Evolutionary conservation across 2,329 filamentous ascomycete genomes (phyloP).

Genomic region (Coniochaeta sp.): DNA sequence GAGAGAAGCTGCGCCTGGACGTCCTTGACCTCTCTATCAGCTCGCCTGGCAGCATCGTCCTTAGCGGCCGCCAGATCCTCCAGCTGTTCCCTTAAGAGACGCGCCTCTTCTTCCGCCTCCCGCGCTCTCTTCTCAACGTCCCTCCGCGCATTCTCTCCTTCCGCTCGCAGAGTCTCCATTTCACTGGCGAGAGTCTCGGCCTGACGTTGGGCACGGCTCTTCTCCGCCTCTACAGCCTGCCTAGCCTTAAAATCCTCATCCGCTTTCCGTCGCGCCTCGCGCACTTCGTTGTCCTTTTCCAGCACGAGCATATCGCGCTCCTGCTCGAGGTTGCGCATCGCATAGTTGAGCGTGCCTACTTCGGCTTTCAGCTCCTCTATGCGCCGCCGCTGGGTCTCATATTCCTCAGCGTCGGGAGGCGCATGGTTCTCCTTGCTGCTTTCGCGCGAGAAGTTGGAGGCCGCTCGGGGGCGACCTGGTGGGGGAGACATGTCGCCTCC

Average conservation of each 20-base stretch:
- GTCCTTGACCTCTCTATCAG: slow-evolving; percentile 47
- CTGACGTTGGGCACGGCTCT: slow-evolving; percentile 40
- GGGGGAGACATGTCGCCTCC: slow-evolving; percentile 5
- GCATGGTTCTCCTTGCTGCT: slow-evolving; percentile 55
- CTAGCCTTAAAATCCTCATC: slow-evolving; percentile 74
- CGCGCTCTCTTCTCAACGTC: slow-evolving; percentile 63
- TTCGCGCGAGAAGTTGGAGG: slow-evolving; percentile 41
- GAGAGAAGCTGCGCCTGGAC: slow-evolving; percentile 45
- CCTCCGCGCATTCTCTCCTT: slow-evolving; percentile 48
- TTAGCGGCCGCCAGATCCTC: slow-evolving; percentile 61
- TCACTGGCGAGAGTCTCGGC: slow-evolving; percentile 44
- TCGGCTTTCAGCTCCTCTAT: slow-evolving; percentile 83
- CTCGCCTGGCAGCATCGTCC: slow-evolving; percentile 61
- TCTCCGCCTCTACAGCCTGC: slow-evolving; percentile 51
- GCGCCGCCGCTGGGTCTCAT: slow-evolving; percentile 48
- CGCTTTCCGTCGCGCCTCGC: slow-evolving; percentile 72
- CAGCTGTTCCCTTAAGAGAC: slow-evolving; percentile 69
- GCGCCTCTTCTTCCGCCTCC: slow-evolving; percentile 64
- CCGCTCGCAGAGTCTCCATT: slow-evolving; percentile 42
- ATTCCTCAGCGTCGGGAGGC: slow-evolving; percentile 50
- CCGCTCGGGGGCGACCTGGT: slow-evolving; percentile 17
- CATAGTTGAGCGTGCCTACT: slow-evolving; percentile 80
- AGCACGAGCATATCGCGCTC: slow-evolving; percentile 76
- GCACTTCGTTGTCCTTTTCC: slow-evolving; percentile 75
- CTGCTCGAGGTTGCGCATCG: slow-evolving; percentile 78